Percentiles rank a stretch among this genome's conserved stretches.
Conservation (phyloP, 495 filamentous ascomycete genomes). For the Podospora pseudoanserina region DNA sequence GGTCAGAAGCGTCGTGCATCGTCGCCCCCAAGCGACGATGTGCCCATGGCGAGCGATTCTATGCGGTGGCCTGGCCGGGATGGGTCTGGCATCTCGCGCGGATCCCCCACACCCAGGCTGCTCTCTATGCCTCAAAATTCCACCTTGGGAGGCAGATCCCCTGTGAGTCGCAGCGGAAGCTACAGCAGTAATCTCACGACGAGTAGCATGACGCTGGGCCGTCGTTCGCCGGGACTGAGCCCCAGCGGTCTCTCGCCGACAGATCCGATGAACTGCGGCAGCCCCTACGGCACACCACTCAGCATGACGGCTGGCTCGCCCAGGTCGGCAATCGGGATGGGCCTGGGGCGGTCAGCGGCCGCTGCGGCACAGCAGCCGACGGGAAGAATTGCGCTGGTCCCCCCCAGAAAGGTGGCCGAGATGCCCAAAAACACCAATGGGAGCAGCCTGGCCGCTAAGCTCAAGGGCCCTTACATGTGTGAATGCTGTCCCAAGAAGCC, state of each 20-base stretch:
- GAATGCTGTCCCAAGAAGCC: conserved; percentile 99
- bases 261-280: conserved; percentile 45
- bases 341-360: conserved; percentile 33
- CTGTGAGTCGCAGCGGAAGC: conserved; percentile 67
- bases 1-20: conserved; percentile 78
- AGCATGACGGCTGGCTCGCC: conserved; percentile 4
- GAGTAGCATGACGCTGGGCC: conserved; percentile 71
- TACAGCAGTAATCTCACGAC: conserved; percentile 67
- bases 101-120: conserved; percentile 57
- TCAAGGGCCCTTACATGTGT: conserved; percentile 69
- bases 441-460: conserved; percentile 37
- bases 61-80: conserved; percentile 57
- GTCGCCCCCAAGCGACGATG: conserved; percentile 72
- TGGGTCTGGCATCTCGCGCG: conserved; percentile 47
- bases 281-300: conserved; percentile 47
- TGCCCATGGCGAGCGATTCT: conserved; percentile 60
- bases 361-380: conserved; percentile 36
- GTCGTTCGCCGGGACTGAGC: conserved; percentile 70
- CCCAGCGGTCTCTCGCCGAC: conserved; percentile 55
- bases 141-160: conserved; percentile 71
- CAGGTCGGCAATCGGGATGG: conserved; percentile 22
- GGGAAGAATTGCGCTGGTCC: conserved; percentile 36
- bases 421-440: conserved; percentile 35
- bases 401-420: conserved; percentile 47
- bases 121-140: conserved; percentile 53